A percentile compares a stretch with the other conserved stretches of the same genome.
Conservation (phyloP, 2,329 filamentous ascomycete genomes). For the Arachnopeziza araneosa region DNA sequence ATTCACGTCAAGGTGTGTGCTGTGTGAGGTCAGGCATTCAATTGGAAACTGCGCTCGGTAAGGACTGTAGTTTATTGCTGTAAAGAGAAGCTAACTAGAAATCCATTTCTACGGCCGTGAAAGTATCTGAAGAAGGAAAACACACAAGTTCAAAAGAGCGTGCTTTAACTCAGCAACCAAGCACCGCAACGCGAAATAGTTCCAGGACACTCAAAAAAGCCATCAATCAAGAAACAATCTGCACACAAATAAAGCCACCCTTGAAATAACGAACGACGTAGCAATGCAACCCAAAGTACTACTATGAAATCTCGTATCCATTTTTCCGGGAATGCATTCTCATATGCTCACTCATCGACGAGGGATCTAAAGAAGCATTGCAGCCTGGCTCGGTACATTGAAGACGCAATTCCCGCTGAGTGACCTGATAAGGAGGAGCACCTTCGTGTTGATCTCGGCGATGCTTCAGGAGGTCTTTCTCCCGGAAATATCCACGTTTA, state of each 20-base stretch:
- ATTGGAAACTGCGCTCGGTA: background rate
- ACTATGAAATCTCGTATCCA: too few species aligned
- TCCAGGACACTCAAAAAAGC: too few species aligned
- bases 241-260: too few species aligned
- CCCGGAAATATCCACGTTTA: conserved; percentile 16
- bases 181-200: too few species aligned
- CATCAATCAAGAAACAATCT: too few species aligned
- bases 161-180: too few species aligned
- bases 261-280: background rate
- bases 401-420: background rate
- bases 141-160: too few species aligned
- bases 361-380: background rate
- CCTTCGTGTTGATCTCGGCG: background rate
- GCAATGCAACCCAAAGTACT: background rate
- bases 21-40: background rate
- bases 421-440: background rate
- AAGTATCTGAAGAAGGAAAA: too few species aligned
- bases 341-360: background rate
- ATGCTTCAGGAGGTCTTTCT: conserved; percentile 14
- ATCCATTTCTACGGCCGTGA: too few species aligned
- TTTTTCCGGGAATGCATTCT: too few species aligned
- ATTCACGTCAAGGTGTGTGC: background rate
- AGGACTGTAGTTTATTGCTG: background rate
- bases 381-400: background rate
- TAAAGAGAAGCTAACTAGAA: background rate